These are phyloP conservation scores for Thecaphora frezii DNA, from an alignment of 1,284 basidiomycete genomes.

Conservation along the genomic window DNA sequence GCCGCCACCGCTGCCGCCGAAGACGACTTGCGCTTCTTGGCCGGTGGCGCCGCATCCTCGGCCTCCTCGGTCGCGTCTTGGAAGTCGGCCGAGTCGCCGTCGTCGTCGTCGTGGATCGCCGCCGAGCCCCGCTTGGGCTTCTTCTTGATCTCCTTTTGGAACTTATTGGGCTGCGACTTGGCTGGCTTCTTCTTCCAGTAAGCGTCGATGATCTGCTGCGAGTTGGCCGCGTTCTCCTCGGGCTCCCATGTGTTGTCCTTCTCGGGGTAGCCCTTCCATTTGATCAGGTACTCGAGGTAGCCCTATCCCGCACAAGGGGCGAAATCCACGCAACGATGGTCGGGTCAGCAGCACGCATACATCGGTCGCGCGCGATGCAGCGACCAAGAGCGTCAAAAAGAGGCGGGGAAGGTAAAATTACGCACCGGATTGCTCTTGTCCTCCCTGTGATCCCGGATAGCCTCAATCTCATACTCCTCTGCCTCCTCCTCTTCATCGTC, in stretches of 20 bases:
- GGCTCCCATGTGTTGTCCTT: slow-evolving; percentile 40
- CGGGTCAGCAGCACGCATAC: too few species aligned
- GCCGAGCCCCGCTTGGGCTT: slow-evolving; percentile 10
- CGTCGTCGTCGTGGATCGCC: slow-evolving; percentile 1
- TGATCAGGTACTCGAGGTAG: slow-evolving; percentile 29
- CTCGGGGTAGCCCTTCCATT: slow-evolving; percentile 40
- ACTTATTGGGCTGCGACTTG: slow-evolving; percentile 32
- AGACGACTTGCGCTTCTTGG: slow-evolving; percentile 5
- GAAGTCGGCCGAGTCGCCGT: slow-evolving; percentile 1
- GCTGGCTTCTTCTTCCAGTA: slow-evolving; percentile 38
- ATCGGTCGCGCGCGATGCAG: too few species aligned
- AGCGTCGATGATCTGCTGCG: slow-evolving; percentile 12
- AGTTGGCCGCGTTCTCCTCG: slow-evolving; percentile 15
- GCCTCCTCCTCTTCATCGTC: slow-evolving; percentile 13
- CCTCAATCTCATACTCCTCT: slow-evolving; percentile 36
- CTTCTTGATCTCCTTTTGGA: slow-evolving; percentile 9
- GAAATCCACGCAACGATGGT: too few species aligned
- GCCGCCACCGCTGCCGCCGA: slow-evolving; percentile 7
- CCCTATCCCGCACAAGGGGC: slow-evolving; percentile 10
- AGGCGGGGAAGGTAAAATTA: slow-evolving; percentile 5
- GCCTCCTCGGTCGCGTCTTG: slow-evolving; percentile 2
- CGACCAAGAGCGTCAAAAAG: too few species aligned
- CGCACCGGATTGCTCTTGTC: slow-evolving; percentile 9
- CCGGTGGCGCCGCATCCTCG: slow-evolving; percentile 6
- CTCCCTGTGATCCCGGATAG: slow-evolving; percentile 17